A percentile compares a stretch with the other conserved stretches of the same genome.
Conservation (phyloP, 2,329 filamentous ascomycete genomes). For the Sporothrix pseudoabietina region DNA sequence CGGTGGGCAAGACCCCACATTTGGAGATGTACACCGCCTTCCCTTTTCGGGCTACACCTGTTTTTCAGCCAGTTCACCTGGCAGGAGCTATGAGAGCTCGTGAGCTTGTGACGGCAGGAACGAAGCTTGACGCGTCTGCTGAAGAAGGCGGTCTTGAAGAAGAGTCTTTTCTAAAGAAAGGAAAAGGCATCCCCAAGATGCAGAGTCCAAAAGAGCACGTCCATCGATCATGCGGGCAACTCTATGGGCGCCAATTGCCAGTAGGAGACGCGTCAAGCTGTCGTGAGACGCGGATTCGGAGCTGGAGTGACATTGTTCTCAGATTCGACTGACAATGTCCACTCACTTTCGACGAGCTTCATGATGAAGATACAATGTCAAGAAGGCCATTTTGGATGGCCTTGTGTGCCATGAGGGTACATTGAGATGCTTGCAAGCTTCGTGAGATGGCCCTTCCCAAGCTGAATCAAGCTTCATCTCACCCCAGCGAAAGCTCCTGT, state of each 20-base stretch:
- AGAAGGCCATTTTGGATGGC: too few relatives aligned
- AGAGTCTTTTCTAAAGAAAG: not conserved
- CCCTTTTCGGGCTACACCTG: not conserved
- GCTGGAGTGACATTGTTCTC: too few relatives aligned
- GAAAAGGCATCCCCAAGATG: not conserved
- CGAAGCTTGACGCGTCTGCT: not conserved
- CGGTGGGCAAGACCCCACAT: constrained; percentile 13
- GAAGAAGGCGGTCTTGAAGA: not conserved
- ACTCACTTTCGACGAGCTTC: not conserved
- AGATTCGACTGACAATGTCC: not conserved
- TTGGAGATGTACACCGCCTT: constrained; percentile 9
- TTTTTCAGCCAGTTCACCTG: not conserved
- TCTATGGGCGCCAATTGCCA: not conserved
- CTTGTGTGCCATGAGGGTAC: not conserved
- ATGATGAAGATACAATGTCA: not conserved
- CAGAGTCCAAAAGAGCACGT: not conserved
- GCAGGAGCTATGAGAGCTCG: not conserved
- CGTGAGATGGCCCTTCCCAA: not conserved
- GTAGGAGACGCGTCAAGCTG: not conserved
- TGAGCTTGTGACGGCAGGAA: not conserved
- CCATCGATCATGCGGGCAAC: not conserved
- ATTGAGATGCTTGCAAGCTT: not conserved
- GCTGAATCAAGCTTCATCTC: not conserved
- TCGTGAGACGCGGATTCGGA: not conserved
- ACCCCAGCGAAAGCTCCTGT: too few relatives aligned